phyloP scores from a whole-genome alignment of 1,284 basidiomycete species.

The Boletellus deceptivus region DNA sequence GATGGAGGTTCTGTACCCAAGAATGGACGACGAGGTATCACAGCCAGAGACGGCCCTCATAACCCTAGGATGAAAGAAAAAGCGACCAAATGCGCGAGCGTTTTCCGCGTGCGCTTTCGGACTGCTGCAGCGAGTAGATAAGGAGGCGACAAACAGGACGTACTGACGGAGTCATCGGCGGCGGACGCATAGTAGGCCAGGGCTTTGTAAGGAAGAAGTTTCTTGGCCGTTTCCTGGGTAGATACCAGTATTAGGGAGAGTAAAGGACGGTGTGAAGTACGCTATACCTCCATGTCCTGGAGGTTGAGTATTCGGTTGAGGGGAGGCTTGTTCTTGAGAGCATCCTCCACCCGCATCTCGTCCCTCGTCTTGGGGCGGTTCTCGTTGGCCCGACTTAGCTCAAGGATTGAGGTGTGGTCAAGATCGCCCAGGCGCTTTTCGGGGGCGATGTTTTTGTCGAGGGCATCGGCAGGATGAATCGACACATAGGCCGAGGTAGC shows the following conservation, averaged over 20 bases:
- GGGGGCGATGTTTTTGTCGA: slow-evolving; percentile 64
- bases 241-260: not conserved
- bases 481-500: slow-evolving; percentile 72
- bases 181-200: slow-evolving; percentile 82
- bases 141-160: slow-evolving; percentile 28
- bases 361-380: slow-evolving; percentile 61
- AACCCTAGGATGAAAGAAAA: slow-evolving; percentile 82
- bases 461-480: slow-evolving; percentile 70
- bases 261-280: not conserved
- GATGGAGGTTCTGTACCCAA: slow-evolving; percentile 71
- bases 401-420: slow-evolving; percentile 49
- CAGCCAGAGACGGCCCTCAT: slow-evolving; percentile 68
- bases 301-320: slow-evolving; percentile 69
- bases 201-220: slow-evolving; percentile 69
- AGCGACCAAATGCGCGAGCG: slow-evolving; percentile 69
- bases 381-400: slow-evolving; percentile 40
- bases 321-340: slow-evolving; percentile 59
- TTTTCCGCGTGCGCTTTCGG: slow-evolving; percentile 62
- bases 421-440: slow-evolving; percentile 74
- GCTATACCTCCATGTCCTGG: slow-evolving; percentile 70
- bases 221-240: slow-evolving; percentile 55
- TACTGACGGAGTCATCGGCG: slow-evolving; percentile 79
- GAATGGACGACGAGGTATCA: slow-evolving; percentile 74
- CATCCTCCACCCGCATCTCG: slow-evolving; percentile 64
- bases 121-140: slow-evolving; percentile 1